Conservation (phyloP, 2,329 filamentous ascomycete species). For the Alternaria brassicae region DNA sequence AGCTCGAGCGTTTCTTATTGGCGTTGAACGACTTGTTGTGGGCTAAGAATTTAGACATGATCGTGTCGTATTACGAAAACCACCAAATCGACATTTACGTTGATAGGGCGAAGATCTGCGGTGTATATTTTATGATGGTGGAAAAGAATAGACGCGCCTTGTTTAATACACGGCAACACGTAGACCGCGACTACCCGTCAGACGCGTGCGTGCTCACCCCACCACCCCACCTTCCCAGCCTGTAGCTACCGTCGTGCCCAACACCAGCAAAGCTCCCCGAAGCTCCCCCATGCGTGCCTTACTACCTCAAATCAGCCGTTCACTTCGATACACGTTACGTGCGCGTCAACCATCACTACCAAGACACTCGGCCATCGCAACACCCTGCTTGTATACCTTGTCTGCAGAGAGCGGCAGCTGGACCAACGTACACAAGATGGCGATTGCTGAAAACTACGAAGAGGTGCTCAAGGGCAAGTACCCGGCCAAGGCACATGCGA, state of each 20-base stretch:
- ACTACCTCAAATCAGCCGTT: conserved; percentile 11
- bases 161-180: conserved; percentile 15
- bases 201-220: conserved; percentile 26
- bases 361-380: background rate
- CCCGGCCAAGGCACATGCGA: conserved; percentile 86
- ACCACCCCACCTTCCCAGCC: conserved; percentile 32
- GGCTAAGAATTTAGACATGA: conserved; percentile 11
- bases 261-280: conserved; percentile 21
- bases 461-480: conserved; percentile 65
- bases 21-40: conserved; percentile 1
- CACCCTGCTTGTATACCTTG: conserved; percentile 10
- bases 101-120: background rate
- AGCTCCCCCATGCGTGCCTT: conserved; percentile 23
- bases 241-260: conserved; percentile 15
- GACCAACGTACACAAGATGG: conserved; percentile 33
- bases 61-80: conserved; percentile 13
- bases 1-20: conserved; percentile 8
- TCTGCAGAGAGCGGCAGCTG: conserved; percentile 13
- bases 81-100: conserved; percentile 1
- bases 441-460: conserved; percentile 43
- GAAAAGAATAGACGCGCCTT: conserved; percentile 19
- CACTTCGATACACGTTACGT: conserved; percentile 12
- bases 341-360: background rate
- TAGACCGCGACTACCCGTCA: conserved; percentile 35
- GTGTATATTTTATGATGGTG: background rate